Evolutionary conservation across 1,139 yeast species (phyloP).

Genomic region (Petasospora fabianii): DNA sequence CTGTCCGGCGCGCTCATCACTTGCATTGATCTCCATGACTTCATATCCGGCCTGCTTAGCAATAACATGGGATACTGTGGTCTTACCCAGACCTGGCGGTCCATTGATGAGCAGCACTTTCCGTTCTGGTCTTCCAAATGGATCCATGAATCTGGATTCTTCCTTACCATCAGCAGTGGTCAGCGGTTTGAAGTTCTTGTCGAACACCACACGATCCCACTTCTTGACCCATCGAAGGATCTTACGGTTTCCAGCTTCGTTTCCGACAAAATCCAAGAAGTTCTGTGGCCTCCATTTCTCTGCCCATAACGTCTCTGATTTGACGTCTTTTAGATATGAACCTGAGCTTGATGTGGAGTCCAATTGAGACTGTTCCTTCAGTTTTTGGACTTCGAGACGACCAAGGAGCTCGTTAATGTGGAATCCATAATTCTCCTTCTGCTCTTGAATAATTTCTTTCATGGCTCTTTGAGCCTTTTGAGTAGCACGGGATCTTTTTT

Average conservation of each 20-base stretch:
- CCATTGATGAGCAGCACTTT: constrained; percentile 78
- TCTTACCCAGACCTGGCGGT: constrained; percentile 95
- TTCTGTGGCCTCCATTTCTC: constrained; percentile 80
- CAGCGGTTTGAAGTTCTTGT: constrained; percentile 28
- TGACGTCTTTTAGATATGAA: constrained; percentile 3
- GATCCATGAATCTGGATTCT: constrained; percentile 37
- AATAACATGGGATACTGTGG: constrained; percentile 81
- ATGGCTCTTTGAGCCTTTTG: neutral
- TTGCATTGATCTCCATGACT: constrained; percentile 83
- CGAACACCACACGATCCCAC: constrained; percentile 73
- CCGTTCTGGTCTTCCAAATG: constrained; percentile 64
- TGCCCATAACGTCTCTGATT: constrained; percentile 46
- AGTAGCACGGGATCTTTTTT: constrained; percentile 9
- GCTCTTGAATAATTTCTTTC: neutral
- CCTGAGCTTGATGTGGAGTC: neutral
- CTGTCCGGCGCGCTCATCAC: constrained; percentile 71
- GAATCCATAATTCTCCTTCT: constrained; percentile 30
- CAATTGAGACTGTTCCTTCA: constrained; percentile 9
- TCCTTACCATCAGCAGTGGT: constrained; percentile 15
- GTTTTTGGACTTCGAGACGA: constrained; percentile 27
- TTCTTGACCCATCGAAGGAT: constrained; percentile 76
- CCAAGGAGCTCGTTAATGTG: constrained; percentile 34
- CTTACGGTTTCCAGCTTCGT: constrained; percentile 70
- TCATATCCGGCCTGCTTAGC: constrained; percentile 82
- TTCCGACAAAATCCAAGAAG: constrained; percentile 75